phyloP scores from a whole-genome alignment of 1,284 basidiomycete genomes.

The Ustilago nuda region DNA sequence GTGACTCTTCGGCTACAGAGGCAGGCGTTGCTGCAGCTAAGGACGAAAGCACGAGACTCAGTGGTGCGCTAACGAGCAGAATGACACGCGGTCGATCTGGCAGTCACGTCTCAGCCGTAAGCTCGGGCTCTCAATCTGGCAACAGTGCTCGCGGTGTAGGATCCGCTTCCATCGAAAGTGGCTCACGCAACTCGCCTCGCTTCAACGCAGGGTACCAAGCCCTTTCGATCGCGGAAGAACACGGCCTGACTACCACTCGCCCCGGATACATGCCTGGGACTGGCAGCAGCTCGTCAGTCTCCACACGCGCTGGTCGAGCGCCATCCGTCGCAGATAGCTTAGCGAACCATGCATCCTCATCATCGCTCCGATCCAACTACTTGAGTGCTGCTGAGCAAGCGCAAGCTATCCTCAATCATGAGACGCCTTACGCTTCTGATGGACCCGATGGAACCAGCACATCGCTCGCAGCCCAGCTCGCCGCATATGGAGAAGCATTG shows the following conservation, averaged over 20 bases:
- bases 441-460: slow-evolving; percentile 41
- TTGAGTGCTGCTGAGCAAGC: slow-evolving; percentile 55
- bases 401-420: slow-evolving; percentile 53
- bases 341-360: slow-evolving; percentile 35
- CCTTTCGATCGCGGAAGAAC: slow-evolving; percentile 47
- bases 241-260: slow-evolving; percentile 14
- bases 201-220: slow-evolving; percentile 32
- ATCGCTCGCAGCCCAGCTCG: slow-evolving; percentile 49
- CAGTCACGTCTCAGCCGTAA: slow-evolving; percentile 42
- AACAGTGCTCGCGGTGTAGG: slow-evolving; percentile 23
- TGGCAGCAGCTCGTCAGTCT: slow-evolving; percentile 7
- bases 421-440: slow-evolving; percentile 27
- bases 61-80: not conserved
- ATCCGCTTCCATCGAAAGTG: slow-evolving; percentile 11
- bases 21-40: not conserved
- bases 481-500: slow-evolving; percentile 58
- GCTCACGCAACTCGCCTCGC: slow-evolving; percentile 32
- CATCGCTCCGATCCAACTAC: slow-evolving; percentile 44
- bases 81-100: slow-evolving; percentile 44
- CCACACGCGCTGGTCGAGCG: slow-evolving; percentile 24
- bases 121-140: slow-evolving; percentile 43
- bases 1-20: slow-evolving; percentile 11
- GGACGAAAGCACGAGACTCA: slow-evolving; percentile 5
- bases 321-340: slow-evolving; percentile 33
- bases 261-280: not conserved